Evolutionary conservation across 192 early-diverging fungal genomes (phyloP), one percentile per base, ranked within the genome.

Genomic region (Podila clonocystis): DNA sequence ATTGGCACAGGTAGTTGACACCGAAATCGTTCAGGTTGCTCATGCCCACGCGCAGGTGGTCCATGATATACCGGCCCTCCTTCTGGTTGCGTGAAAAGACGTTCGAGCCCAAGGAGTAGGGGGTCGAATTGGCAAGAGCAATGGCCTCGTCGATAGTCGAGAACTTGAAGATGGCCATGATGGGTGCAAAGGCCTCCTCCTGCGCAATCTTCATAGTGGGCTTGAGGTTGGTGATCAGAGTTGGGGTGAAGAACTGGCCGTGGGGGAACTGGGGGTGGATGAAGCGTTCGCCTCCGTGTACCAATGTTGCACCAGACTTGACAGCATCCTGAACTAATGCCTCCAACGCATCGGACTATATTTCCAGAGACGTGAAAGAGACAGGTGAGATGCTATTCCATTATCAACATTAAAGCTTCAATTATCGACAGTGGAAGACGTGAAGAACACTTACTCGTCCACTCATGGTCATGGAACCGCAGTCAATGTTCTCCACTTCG

Each of bases 1-100:
- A 85, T 73, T 95, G 93, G 82, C 93, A 94, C 6, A 97, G 86
- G 65, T 96, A 97, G 62, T 91, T 94, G 68, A 92, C 91, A 20
- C 87, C 95, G 72, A 94, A 97, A 73, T 95, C 95, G 76, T 97
- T 97, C 67, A 96, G 83, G 58, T 97, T 97, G 59, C 88, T 80
- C 93, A 94, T 94, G 19, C 95, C 95, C 0, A 88, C 86, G 67
- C 89, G 89, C 57, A 96, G 76, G 19, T 73, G 77, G 26, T 87
- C 76, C n/a, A 89, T 88, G 28, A 96, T 86, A 12, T 86, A 76
- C 31, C 87, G 79, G 11, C 87, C 95, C 50, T 88, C 83, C 11
- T 64, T 71, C 29, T 89, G 86, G 69, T 96, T 89, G 26, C 85
- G 85, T 3, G 93, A 92, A 77, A 96, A 97, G 17, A 97, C 91